These are phyloP conservation scores for Coccomyxa sp. DNA, from an alignment of 139 green algal genomes.

Conservation along the genomic window DNA sequence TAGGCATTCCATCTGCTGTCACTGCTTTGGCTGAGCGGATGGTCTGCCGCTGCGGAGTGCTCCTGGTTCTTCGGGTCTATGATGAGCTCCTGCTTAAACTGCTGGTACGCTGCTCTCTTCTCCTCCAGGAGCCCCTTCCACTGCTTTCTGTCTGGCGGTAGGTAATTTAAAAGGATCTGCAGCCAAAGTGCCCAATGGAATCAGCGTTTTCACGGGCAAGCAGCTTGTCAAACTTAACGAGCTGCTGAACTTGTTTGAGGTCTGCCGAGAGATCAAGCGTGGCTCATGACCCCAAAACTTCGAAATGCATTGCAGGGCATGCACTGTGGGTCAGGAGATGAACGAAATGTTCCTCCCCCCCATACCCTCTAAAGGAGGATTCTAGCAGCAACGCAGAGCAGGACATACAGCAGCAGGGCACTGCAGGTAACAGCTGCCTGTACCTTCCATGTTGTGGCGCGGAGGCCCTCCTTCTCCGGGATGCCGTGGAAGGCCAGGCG, in stretches of 20 bases:
- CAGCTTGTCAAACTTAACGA: too few relatives aligned
- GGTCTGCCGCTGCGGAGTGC: constrained; percentile 49
- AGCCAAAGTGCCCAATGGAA: too few relatives aligned
- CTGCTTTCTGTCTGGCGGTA: constrained; percentile 58
- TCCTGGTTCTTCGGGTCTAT: constrained; percentile 64
- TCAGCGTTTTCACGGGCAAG: too few relatives aligned
- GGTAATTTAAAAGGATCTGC: constrained; percentile 80
- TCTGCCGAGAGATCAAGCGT: too few relatives aligned
- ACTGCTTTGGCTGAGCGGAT: constrained; percentile 68
- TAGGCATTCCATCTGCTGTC: constrained; percentile 71
- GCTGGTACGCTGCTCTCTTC: constrained; percentile 72
- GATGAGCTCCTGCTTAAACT: constrained; percentile 84
- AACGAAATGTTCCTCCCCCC: too few relatives aligned
- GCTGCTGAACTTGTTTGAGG: too few relatives aligned
- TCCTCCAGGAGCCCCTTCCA: constrained; percentile 57
- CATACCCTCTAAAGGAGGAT: too few relatives aligned
- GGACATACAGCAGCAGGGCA: background rate
- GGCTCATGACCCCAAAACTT: too few relatives aligned
- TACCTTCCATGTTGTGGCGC: constrained; percentile 76
- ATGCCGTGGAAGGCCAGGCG: constrained; percentile 63
- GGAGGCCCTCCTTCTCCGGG: constrained; percentile 61
- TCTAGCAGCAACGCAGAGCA: too few relatives aligned
- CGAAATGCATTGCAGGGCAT: too few relatives aligned
- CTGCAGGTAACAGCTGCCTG: background rate
- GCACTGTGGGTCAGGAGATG: too few relatives aligned